Evolutionary conservation across 208 protist species (phyloP), one percentile per base, ranked within the genome.

Genomic region (Leishmania gerbilli): DNA sequence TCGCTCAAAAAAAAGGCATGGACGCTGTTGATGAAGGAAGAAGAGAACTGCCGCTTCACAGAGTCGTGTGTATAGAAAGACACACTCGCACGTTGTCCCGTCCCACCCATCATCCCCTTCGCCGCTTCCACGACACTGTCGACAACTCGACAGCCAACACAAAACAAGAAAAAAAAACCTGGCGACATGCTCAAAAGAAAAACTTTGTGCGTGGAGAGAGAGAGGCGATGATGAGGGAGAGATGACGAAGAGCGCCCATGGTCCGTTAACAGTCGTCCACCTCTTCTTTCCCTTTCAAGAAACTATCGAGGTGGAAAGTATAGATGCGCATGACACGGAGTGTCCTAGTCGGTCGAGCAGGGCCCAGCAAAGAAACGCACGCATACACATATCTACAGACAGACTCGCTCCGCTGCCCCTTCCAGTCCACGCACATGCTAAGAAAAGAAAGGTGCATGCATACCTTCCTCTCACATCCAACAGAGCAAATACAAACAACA

Each of bases 211-310:
- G 67, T 47, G 67, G 40, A 24, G 67, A 49, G 37, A 47, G 37
- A 71, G 24, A 71, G 24, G 27, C 31, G 27, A 31, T 27, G 68
- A 3, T 19, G 42, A 51, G 68, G 6, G 34, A 56, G 71, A 78
- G 67, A 24, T 2, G 1, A 7, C 31, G 69, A 69, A 84, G 55
- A 77, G 24, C 27, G 34, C 34, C 56, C 19, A 56, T 74, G 53
- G 15, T 17, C 40, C 37, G 67, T 17, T 42, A 15, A 75, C 5
- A 21, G 15, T 40, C 47, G 47, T 40, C 45, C 47, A 8, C 45
- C 42, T 53, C 45, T 56, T 53, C 71, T 40, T 56, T 75, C 71
- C 71, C 40, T 72, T 75, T 75, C 71, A 58, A 56, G 45, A 75
- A 75, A 75, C 71, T 37, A 37, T 75, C 47, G 71, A 75, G 71